Percentiles rank a stretch among this genome's conserved stretches.
Conservation (phyloP, 352 stramenopile species). For the Phytophthora pseudosyringae region DNA sequence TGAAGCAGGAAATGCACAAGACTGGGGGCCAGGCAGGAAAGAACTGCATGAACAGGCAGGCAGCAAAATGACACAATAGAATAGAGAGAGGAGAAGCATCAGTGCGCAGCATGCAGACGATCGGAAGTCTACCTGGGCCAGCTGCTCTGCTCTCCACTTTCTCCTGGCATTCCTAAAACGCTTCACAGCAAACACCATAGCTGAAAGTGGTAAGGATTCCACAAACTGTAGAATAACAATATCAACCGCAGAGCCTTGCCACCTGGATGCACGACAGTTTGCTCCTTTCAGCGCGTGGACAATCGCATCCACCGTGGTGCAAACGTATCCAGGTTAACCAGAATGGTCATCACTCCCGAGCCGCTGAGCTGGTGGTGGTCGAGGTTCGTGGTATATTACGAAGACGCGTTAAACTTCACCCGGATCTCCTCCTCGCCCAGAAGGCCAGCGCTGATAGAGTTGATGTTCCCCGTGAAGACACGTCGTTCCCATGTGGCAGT, state of each 20-base stretch:
- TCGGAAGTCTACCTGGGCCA: slow-evolving; percentile 33
- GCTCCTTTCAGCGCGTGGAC: not conserved
- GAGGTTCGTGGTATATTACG: slow-evolving; percentile 61
- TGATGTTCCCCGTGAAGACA: slow-evolving; percentile 93
- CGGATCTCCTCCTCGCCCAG: slow-evolving; percentile 94
- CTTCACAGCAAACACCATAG: slow-evolving; percentile 36
- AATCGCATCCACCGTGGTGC: not conserved
- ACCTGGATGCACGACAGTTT: slow-evolving; percentile 24
- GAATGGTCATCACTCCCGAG: slow-evolving; percentile 18
- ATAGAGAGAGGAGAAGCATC: slow-evolving; percentile 36
- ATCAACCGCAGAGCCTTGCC: slow-evolving; percentile 31
- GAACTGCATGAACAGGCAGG: slow-evolving; percentile 30
- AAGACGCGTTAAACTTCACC: slow-evolving; percentile 92
- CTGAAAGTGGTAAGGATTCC: slow-evolving; percentile 24
- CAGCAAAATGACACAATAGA: slow-evolving; percentile 42
- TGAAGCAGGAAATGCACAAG: slow-evolving; percentile 32
- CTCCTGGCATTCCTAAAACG: slow-evolving; percentile 23
- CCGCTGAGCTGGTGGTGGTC: slow-evolving; percentile 30
- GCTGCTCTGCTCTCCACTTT: slow-evolving; percentile 33
- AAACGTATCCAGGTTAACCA: slow-evolving; percentile 21
- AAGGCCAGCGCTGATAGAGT: slow-evolving; percentile 86
- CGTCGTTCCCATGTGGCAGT: slow-evolving; percentile 95
- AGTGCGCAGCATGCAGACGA: slow-evolving; percentile 34
- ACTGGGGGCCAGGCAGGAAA: slow-evolving; percentile 14
- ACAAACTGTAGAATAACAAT: slow-evolving; percentile 36